Percentiles rank a stretch among this genome's conserved stretches.
Evolutionary conservation across 257 asterid species (phyloP).

Genomic region (Solanum ahanhuiri): DNA sequence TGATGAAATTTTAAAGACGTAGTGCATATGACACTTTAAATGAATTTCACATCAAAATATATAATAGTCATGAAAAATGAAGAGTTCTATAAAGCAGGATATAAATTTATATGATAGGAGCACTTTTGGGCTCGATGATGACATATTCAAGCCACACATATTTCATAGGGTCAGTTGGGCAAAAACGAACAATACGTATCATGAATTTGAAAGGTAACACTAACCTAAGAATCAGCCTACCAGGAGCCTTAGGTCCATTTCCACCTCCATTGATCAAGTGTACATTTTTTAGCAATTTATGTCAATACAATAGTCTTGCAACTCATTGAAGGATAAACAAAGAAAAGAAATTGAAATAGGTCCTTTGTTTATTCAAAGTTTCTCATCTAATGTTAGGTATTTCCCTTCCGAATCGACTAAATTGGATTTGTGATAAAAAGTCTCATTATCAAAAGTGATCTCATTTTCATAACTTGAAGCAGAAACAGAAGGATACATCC

Average conservation of each 20-base stretch:
- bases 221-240: not conserved
- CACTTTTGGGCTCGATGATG: not conserved
- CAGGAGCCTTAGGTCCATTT: not conserved
- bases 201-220: not conserved
- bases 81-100: not conserved
- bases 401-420: not conserved
- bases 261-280: not conserved
- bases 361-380: not conserved
- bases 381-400: not conserved
- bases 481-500: rapidly evolving
- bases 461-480: not conserved
- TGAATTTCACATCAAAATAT: not conserved
- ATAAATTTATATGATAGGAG: rapidly evolving
- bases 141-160: not conserved
- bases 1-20: not conserved
- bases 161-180: not conserved
- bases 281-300: not conserved
- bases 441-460: not conserved
- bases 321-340: not conserved
- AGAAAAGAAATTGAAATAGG: not conserved
- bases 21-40: rapidly evolving
- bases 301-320: not conserved
- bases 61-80: not conserved
- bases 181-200: not conserved
- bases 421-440: not conserved